Percentiles rank a stretch among this genome's conserved stretches.
phyloP scores from a whole-genome alignment of 1,284 basidiomycete species.

The Nidula niveotomentosa region DNA sequence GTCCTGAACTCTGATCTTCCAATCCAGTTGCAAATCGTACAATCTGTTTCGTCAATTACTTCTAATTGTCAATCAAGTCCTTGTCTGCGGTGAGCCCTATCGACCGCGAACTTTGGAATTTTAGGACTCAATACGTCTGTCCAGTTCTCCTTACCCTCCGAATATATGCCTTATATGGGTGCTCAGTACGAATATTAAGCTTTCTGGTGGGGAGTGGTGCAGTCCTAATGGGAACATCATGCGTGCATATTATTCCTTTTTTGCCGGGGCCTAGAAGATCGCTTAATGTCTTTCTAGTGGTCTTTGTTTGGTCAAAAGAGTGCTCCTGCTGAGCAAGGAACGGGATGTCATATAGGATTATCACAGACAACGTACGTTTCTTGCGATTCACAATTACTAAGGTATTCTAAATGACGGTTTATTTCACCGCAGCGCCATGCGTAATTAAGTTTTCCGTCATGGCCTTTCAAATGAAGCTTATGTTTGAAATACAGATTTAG shows the following conservation, averaged over 20 bases:
- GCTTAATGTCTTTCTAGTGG: constrained; percentile 24
- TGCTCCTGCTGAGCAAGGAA: constrained; percentile 13
- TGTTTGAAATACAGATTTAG: constrained; percentile 23
- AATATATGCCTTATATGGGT: constrained; percentile 38
- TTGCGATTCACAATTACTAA: not conserved
- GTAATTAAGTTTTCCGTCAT: constrained; percentile 1
- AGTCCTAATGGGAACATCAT: constrained; percentile 20
- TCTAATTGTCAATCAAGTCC: constrained; percentile 36
- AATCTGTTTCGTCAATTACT: constrained; percentile 34
- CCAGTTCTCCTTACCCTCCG: constrained; percentile 37
- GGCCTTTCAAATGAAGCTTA: not conserved
- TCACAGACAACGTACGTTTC: constrained; percentile 26
- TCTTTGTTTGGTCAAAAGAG: constrained; percentile 29
- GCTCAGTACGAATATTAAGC: constrained; percentile 26
- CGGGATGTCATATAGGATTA: constrained; percentile 32
- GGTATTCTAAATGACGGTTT: not conserved
- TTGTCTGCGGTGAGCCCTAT: constrained; percentile 34
- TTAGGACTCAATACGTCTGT: not conserved
- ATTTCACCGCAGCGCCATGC: constrained; percentile 4
- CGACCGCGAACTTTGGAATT: not conserved
- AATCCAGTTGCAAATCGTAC: constrained; percentile 25
- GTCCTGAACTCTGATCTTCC: not conserved
- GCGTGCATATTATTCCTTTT: constrained; percentile 16
- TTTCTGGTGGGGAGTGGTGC: constrained; percentile 24
- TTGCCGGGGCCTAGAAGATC: not conserved